A percentile compares a stretch with the other conserved stretches of the same genome.
phyloP scores from a whole-genome alignment of 1,139 yeast genomes.

The Sugiyamaella grinbergsii region DNA sequence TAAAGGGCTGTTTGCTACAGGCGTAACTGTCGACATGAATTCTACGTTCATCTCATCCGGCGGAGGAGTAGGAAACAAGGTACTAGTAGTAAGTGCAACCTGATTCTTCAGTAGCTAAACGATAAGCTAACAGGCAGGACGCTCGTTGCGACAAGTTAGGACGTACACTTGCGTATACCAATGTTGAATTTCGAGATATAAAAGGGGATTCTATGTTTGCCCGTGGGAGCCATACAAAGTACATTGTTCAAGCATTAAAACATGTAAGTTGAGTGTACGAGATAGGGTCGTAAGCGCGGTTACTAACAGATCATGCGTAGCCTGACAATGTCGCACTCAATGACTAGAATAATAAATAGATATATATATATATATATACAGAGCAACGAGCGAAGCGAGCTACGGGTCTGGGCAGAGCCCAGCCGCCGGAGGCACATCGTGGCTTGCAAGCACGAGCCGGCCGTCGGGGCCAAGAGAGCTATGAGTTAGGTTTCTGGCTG shows the following conservation, averaged over 20 bases:
- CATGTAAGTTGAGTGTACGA: slow-evolving; percentile 36
- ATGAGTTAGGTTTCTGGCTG: slow-evolving; percentile 3
- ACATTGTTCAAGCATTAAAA: slow-evolving; percentile 43
- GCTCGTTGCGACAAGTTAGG: slow-evolving; percentile 43
- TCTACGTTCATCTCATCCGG: slow-evolving; percentile 48
- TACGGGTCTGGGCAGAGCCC: background rate
- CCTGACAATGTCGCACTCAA: slow-evolving; percentile 15
- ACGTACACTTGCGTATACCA: slow-evolving; percentile 47
- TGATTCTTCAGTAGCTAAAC: background rate
- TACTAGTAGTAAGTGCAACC: slow-evolving; percentile 19
- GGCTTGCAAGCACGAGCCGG: slow-evolving; percentile 8
- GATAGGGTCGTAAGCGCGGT: background rate
- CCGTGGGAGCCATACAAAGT: slow-evolving; percentile 49
- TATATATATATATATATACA: background rate
- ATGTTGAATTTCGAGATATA: slow-evolving; percentile 41
- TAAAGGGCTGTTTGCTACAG: slow-evolving; percentile 47
- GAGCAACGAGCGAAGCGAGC: background rate
- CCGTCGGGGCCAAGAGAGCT: slow-evolving; percentile 9
- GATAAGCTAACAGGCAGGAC: slow-evolving; percentile 2
- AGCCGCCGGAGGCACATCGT: background rate
- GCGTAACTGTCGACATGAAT: slow-evolving; percentile 48
- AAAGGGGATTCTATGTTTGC: slow-evolving; percentile 42
- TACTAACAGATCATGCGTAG: background rate
- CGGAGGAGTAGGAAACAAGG: slow-evolving; percentile 43
- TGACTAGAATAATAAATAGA: slow-evolving; percentile 6